These are phyloP conservation scores for Sanghuangporus weigelae DNA, from an alignment of 1,284 basidiomycete species.

Conservation along the genomic window DNA sequence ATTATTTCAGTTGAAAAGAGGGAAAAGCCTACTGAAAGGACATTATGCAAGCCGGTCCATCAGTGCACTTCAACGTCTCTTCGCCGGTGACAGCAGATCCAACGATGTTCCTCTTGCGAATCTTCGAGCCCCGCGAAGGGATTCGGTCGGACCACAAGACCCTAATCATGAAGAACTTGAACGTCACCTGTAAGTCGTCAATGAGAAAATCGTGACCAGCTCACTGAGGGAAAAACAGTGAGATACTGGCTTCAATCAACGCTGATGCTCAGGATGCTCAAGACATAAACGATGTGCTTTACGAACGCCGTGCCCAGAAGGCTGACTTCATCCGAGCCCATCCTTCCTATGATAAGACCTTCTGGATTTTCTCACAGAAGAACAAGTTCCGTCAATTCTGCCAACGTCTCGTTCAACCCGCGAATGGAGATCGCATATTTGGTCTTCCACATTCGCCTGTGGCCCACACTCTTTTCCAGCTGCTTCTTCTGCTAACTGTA, in stretches of 20 bases:
- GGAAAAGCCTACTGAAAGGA: conserved; percentile 28
- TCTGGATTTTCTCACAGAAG: conserved; percentile 87
- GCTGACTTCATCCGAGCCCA: conserved; percentile 88
- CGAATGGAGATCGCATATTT: conserved; percentile 82
- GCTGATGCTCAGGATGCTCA: conserved; percentile 43
- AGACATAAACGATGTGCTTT: conserved; percentile 54
- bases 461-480: conserved; percentile 71
- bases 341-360: conserved; percentile 86
- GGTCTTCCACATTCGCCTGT: conserved; percentile 64
- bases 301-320: conserved; percentile 77
- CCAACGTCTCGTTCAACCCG: conserved; percentile 81
- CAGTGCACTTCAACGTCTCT: conserved; percentile 57
- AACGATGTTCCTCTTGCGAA: conserved; percentile 61
- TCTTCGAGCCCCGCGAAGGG: conserved; percentile 40
- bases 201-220: not conserved
- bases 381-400: conserved; percentile 74
- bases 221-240: conserved; percentile 34
- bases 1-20: conserved; percentile 24
- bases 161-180: conserved; percentile 60
- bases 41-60: conserved; percentile 55
- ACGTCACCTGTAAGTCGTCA: conserved; percentile 55
- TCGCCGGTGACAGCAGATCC: conserved; percentile 52
- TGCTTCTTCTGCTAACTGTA: conserved; percentile 73
- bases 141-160: conserved; percentile 37
- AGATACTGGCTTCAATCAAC: conserved; percentile 60